These are phyloP conservation scores for Crataegus laevigata DNA, from an alignment of 306 rosid genomes.

Conservation along the genomic window DNA sequence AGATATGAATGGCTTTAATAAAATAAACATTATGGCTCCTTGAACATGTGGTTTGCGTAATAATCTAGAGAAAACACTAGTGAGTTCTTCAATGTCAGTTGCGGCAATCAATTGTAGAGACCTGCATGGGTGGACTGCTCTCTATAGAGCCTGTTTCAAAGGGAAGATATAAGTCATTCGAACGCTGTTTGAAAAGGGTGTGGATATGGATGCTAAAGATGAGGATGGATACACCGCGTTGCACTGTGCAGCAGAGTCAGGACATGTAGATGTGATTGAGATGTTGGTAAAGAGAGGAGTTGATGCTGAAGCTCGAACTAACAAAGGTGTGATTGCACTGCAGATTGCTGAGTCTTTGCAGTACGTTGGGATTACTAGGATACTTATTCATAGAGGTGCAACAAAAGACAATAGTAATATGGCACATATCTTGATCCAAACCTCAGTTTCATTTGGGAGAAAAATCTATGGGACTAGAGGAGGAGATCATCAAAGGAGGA, in stretches of 20 bases:
- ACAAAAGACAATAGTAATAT: conserved; percentile 14
- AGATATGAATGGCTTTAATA: background rate
- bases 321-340: conserved; percentile 55
- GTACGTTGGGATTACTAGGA: conserved; percentile 58
- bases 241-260: conserved; percentile 66
- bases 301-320: conserved; percentile 59
- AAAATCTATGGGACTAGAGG: conserved; percentile 7
- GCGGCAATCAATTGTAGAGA: conserved; percentile 52
- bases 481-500: conserved; percentile 4
- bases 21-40: conserved; percentile 67
- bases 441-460: conserved; percentile 12
- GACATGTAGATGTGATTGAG: conserved; percentile 53
- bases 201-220: conserved; percentile 56
- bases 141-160: conserved; percentile 68
- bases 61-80: conserved; percentile 64
- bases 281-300: conserved; percentile 69
- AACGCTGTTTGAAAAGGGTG: conserved; percentile 46
- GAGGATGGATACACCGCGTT: conserved; percentile 75
- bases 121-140: conserved; percentile 74
- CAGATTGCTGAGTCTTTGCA: conserved; percentile 61
- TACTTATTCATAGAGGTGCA: conserved; percentile 53
- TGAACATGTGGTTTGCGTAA: conserved; percentile 57
- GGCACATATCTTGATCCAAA: background rate
- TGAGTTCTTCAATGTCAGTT: conserved; percentile 78
- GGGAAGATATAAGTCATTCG: conserved; percentile 44